Percentiles rank a stretch among this genome's conserved stretches.
phyloP scores from a whole-genome alignment of 192 early-diverging fungal genomes.

The Backusella liffmaniae region DNA sequence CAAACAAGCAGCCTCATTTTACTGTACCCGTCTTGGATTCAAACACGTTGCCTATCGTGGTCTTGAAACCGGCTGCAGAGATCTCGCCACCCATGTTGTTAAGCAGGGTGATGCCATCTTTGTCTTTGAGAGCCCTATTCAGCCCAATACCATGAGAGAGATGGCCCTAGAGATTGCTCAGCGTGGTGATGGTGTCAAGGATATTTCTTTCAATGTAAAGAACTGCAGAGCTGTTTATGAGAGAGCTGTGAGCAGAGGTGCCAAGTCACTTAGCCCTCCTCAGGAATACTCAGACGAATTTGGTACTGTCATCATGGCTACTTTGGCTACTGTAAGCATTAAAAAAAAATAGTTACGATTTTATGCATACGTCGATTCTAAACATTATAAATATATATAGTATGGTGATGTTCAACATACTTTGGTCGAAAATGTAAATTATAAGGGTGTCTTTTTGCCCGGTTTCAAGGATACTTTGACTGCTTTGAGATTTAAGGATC shows the following conservation, averaged over 20 bases:
- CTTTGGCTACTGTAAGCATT: conserved; percentile 68
- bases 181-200: conserved; percentile 95
- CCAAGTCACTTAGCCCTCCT: conserved; percentile 74
- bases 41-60: conserved; percentile 91
- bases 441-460: conserved; percentile 88
- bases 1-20: conserved; percentile 94
- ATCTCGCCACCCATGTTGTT: conserved; percentile 85
- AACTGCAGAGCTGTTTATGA: conserved; percentile 75
- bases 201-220: conserved; percentile 93
- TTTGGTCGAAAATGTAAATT: conserved; percentile 79
- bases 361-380: not conserved
- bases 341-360: not conserved
- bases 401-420: conserved; percentile 97
- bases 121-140: conserved; percentile 90
- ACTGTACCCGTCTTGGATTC: conserved; percentile 93
- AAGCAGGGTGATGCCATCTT: conserved; percentile 78
- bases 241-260: conserved; percentile 83
- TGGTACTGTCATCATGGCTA: conserved; percentile 91
- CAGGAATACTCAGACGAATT: conserved; percentile 80
- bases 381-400: conserved; percentile 29
- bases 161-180: conserved; percentile 69
- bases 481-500: conserved; percentile 42
- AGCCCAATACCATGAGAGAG: conserved; percentile 67
- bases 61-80: conserved; percentile 90
- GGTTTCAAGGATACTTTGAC: conserved; percentile 52